These are phyloP conservation scores for Pelargonium fulgidum DNA, from an alignment of 441 rosid genomes.

Conservation along the genomic window DNA sequence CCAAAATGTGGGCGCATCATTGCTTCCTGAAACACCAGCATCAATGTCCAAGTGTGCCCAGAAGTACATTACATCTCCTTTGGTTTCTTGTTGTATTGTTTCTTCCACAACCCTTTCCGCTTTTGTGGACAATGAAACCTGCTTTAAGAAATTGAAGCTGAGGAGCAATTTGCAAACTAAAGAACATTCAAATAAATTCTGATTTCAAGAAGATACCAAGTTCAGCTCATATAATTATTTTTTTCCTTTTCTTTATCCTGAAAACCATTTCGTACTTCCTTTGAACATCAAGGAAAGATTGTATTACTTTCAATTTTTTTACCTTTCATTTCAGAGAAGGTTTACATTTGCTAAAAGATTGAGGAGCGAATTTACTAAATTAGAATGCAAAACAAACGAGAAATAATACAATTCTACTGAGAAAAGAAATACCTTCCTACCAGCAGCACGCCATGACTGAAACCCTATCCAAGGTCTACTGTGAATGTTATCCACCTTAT, in stretches of 20 bases:
- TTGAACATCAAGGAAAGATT: neutral
- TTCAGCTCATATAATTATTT: slow-evolving; percentile 2
- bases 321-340: neutral
- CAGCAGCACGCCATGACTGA: slow-evolving; percentile 95
- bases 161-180: slow-evolving; percentile 14
- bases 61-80: slow-evolving; percentile 77
- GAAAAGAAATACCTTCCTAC: slow-evolving; percentile 74
- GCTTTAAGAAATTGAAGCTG: slow-evolving; percentile 26
- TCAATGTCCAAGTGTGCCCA: slow-evolving; percentile 70
- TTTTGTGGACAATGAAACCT: slow-evolving; percentile 73
- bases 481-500: slow-evolving; percentile 81
- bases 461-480: slow-evolving; percentile 99
- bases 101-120: slow-evolving; percentile 81
- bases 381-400: slow-evolving; percentile 4
- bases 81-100: slow-evolving; percentile 47
- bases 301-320: neutral
- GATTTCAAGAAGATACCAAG: slow-evolving; percentile 14
- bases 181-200: neutral
- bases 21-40: slow-evolving; percentile 44
- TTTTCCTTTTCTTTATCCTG: neutral
- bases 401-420: slow-evolving; percentile 13
- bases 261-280: neutral
- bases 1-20: slow-evolving; percentile 67
- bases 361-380: neutral
- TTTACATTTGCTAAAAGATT: neutral